A percentile compares a stretch with the other conserved stretches of the same genome.
phyloP scores from a whole-genome alignment of 106 monocot genomes.

The Dendrobium chrysotoxum region DNA sequence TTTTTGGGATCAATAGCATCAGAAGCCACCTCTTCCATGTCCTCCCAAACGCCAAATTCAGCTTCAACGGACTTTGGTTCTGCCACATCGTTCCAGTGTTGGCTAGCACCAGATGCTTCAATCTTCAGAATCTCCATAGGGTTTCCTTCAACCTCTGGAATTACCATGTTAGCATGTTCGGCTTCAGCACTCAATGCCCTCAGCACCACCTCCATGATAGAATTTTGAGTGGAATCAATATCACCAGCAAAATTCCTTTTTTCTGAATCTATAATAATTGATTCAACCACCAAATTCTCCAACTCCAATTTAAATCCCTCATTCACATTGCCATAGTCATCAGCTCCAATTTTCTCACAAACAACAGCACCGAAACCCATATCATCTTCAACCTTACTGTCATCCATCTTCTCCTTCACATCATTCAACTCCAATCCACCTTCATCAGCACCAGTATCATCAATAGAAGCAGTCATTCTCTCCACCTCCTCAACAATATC shows the following conservation, averaged over 20 bases:
- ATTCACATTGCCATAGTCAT: neutral
- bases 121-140: too few species aligned
- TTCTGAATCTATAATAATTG: neutral
- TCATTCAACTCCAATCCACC: neutral
- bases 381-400: neutral
- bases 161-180: neutral
- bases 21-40: too few species aligned
- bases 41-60: too few species aligned
- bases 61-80: too few species aligned
- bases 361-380: neutral
- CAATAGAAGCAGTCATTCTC: neutral
- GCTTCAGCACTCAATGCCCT: neutral
- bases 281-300: neutral
- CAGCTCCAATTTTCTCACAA: neutral
- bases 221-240: neutral
- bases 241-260: neutral
- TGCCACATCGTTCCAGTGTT: too few species aligned
- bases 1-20: too few species aligned
- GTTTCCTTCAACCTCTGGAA: too few species aligned
- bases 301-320: neutral
- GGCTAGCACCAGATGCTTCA: too few species aligned
- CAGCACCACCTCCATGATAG: neutral
- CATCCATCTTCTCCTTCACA: neutral
- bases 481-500: neutral
- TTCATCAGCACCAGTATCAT: neutral